These are phyloP conservation scores for Thalassiosira tumida DNA, from an alignment of 352 stramenopile genomes.

Conservation along the genomic window DNA sequence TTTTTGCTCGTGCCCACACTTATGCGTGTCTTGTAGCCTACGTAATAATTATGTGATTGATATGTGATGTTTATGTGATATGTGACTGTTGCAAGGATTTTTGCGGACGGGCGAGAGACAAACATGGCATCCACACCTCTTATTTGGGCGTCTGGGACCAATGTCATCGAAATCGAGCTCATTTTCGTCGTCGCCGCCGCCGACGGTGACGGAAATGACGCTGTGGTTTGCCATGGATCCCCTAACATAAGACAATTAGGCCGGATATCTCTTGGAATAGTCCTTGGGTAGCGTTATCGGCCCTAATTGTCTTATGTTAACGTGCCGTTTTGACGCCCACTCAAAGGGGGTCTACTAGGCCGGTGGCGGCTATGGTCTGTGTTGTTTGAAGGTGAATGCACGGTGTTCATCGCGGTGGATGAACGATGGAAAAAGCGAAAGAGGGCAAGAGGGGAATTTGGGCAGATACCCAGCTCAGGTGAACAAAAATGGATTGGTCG, in stretches of 20 bases:
- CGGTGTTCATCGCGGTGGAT: not conserved
- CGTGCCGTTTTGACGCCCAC: not conserved
- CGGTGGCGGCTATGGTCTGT: not conserved
- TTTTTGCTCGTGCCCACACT: too few relatives aligned
- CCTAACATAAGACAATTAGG: not conserved
- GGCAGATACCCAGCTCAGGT: too few relatives aligned
- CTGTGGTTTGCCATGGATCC: not conserved
- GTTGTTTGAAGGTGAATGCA: not conserved
- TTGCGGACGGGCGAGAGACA: too few relatives aligned
- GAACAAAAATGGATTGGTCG: too few relatives aligned
- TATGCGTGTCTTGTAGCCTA: too few relatives aligned
- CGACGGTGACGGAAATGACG: not conserved
- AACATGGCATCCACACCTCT: not conserved
- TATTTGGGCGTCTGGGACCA: not conserved
- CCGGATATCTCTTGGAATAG: not conserved
- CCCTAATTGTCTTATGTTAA: not conserved
- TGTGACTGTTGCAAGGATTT: too few relatives aligned
- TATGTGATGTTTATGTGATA: too few relatives aligned
- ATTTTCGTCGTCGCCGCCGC: not conserved
- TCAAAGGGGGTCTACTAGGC: not conserved
- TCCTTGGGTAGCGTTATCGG: not conserved
- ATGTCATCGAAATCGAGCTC: not conserved
- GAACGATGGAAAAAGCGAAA: not conserved
- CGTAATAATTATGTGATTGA: too few relatives aligned
- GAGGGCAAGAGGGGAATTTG: not conserved